Percentiles rank a stretch among this genome's conserved stretches.
phyloP scores from a whole-genome alignment of 176 grass and related monocot genomes.

The Musa acuminata region DNA sequence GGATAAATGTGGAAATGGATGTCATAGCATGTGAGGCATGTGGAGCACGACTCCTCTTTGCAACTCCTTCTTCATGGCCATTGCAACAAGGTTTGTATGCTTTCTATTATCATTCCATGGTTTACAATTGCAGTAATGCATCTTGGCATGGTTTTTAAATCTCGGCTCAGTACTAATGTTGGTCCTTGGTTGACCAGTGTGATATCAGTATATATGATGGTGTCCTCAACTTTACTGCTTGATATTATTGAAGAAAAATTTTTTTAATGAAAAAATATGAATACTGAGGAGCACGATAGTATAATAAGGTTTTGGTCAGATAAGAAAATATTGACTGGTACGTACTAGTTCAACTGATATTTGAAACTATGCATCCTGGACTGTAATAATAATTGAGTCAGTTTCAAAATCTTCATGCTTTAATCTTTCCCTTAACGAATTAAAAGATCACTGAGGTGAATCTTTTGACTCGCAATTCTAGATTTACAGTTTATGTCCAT shows the following conservation, averaged over 20 bases:
- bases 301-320: too few species aligned
- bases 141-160: too few species aligned
- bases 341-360: too few species aligned
- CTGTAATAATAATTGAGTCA: neutral
- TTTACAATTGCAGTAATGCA: neutral
- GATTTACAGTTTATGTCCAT: neutral
- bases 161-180: too few species aligned
- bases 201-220: too few species aligned
- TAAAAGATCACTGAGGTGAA: neutral
- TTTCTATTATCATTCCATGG: neutral
- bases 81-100: conserved; percentile 58
- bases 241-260: too few species aligned
- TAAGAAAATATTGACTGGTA: too few species aligned
- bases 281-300: too few species aligned
- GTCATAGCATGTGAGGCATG: conserved; percentile 92
- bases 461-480: neutral
- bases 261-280: too few species aligned
- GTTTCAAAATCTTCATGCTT: neutral
- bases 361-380: too few species aligned
- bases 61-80: conserved; percentile 78
- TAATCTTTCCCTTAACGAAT: neutral
- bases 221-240: too few species aligned
- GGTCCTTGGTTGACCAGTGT: too few species aligned
- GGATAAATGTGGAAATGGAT: conserved; percentile 79
- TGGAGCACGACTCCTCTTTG: conserved; percentile 70